phyloP scores from a whole-genome alignment of 305 asterid species.

The Fraxinus ornus region DNA sequence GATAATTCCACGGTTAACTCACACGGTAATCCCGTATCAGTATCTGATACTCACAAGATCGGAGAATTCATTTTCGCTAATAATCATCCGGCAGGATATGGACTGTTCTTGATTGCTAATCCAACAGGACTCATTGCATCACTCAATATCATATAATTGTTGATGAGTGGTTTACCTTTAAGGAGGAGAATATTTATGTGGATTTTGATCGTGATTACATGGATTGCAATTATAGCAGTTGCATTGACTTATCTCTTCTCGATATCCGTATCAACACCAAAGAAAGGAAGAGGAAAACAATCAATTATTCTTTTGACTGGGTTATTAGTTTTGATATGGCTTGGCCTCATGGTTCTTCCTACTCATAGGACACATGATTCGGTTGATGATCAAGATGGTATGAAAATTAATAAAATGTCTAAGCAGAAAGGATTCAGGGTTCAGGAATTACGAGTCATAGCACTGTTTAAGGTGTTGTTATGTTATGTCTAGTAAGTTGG shows the following conservation, averaged over 20 bases:
- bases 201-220: conserved; percentile 31
- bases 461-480: no score
- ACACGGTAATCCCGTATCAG: not conserved
- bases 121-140: conserved; percentile 15
- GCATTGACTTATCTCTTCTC: conserved; percentile 22
- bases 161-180: conserved; percentile 38
- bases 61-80: not conserved
- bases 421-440: not conserved
- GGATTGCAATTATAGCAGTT: conserved; percentile 30
- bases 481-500: no score
- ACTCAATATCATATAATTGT: conserved; percentile 26
- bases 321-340: conserved; percentile 19
- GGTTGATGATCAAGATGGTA: conserved; percentile 1
- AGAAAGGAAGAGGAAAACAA: no score
- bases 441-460: no score
- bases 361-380: conserved; percentile 27
- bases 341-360: conserved; percentile 29
- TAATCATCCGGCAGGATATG: not conserved
- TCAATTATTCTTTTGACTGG: not conserved
- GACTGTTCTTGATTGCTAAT: not conserved
- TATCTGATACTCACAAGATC: not conserved
- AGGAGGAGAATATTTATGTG: conserved; percentile 23
- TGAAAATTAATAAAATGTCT: not conserved
- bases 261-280: conserved; percentile 14
- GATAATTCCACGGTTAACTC: not conserved